Evolutionary conservation across 306 rosid species (phyloP).

Genomic region (Cicer bijugum): DNA sequence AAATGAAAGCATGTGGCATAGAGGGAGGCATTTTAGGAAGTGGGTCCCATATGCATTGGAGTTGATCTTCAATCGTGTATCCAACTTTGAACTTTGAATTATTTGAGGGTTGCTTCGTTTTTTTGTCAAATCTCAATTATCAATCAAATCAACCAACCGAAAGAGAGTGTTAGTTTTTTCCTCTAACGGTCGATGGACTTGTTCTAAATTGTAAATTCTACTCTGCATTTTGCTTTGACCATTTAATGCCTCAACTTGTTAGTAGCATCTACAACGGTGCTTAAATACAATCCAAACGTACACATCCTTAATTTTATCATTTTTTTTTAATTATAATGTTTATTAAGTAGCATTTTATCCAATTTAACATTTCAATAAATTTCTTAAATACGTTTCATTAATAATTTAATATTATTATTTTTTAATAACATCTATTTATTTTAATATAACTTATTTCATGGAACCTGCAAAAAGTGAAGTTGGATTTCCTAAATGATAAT

Average conservation of each 20-base stretch:
- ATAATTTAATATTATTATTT: too few relatives aligned
- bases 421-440: too few relatives aligned
- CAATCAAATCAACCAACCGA: slow-evolving; percentile 38
- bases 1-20: neutral
- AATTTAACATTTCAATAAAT: too few relatives aligned
- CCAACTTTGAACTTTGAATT: slow-evolving; percentile 48
- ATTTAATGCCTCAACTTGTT: neutral
- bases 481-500: too few relatives aligned
- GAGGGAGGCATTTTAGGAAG: slow-evolving; percentile 1
- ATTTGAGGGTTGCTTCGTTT: slow-evolving; percentile 7
- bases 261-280: too few relatives aligned
- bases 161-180: slow-evolving; percentile 43
- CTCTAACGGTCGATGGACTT: slow-evolving; percentile 41
- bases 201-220: slow-evolving; percentile 28
- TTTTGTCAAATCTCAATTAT: slow-evolving; percentile 41
- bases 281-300: too few relatives aligned
- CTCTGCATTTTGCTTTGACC: slow-evolving; percentile 38
- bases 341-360: too few relatives aligned
- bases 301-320: too few relatives aligned
- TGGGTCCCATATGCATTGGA: slow-evolving; percentile 38
- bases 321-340: too few relatives aligned
- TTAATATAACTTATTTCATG: too few relatives aligned
- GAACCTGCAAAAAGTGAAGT: too few relatives aligned
- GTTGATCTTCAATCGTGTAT: slow-evolving; percentile 8
- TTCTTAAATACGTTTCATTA: too few relatives aligned